These are phyloP conservation scores for Elongisporangium prolatum DNA, from an alignment of 352 stramenopile genomes.

Conservation along the genomic window DNA sequence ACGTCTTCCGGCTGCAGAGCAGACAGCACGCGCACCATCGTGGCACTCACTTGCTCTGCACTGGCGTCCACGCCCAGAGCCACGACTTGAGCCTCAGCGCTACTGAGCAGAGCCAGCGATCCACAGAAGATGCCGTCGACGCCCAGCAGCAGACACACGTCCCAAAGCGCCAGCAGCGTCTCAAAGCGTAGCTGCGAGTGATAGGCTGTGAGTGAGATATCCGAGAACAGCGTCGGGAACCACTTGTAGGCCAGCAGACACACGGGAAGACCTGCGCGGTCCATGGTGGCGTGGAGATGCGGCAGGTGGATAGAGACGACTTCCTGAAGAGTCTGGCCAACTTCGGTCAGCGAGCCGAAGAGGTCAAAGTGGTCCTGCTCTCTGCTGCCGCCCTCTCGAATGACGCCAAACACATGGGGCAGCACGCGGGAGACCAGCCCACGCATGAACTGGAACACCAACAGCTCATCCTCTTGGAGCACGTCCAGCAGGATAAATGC, in stretches of 20 bases:
- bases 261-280: conserved; percentile 54
- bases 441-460: conserved; percentile 55
- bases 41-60: conserved; percentile 60
- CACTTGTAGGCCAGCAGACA: conserved; percentile 86
- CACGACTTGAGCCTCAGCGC: conserved; percentile 52
- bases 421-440: conserved; percentile 62
- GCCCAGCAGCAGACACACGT: conserved; percentile 73
- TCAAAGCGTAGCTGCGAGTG: conserved; percentile 70
- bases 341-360: conserved; percentile 67
- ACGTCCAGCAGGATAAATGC: conserved; percentile 74
- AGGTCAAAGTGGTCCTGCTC: conserved; percentile 57
- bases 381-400: conserved; percentile 20
- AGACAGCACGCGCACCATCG: conserved; percentile 49
- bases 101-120: conserved; percentile 60
- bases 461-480: conserved; percentile 43
- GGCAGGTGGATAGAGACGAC: conserved; percentile 70
- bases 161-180: conserved; percentile 74
- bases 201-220: conserved; percentile 72
- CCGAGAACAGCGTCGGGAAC: conserved; percentile 85
- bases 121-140: conserved; percentile 81
- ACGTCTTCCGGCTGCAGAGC: conserved; percentile 53
- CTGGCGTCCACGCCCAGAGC: conserved; percentile 29
- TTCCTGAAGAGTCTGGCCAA: conserved; percentile 66
- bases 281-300: conserved; percentile 46
- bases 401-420: conserved; percentile 74